phyloP scores from a whole-genome alignment of 192 early-diverging fungal genomes.

The Geranomyces michiganensis region DNA sequence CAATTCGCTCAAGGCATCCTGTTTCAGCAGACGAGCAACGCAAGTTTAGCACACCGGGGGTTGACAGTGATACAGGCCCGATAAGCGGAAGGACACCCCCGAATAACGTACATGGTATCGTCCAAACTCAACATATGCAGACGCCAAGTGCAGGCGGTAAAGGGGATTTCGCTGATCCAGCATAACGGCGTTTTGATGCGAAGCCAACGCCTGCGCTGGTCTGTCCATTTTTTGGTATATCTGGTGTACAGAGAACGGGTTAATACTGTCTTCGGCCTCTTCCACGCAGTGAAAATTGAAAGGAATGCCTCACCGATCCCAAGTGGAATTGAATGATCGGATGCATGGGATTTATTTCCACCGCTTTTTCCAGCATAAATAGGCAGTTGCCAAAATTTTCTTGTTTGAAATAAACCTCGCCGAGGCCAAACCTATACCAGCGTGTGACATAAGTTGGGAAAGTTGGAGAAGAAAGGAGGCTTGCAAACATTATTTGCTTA shows the following conservation, averaged over 20 bases:
- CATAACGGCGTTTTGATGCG: slow-evolving; percentile 65
- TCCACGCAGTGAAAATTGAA: no score
- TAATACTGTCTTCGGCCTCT: no score
- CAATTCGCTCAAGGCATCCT: slow-evolving; percentile 66
- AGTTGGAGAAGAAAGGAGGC: no score
- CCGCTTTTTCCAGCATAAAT: slow-evolving; percentile 71
- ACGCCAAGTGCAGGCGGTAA: slow-evolving; percentile 72
- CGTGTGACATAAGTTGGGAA: no score
- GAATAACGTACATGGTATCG: slow-evolving; percentile 46
- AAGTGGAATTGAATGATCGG: slow-evolving; percentile 71
- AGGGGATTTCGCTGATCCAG: slow-evolving; percentile 56
- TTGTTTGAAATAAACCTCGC: slow-evolving; percentile 67
- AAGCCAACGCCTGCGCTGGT: slow-evolving; percentile 55
- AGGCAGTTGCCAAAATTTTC: slow-evolving; percentile 76
- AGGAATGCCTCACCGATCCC: slow-evolving; percentile 73
- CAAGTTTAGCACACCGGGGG: no score
- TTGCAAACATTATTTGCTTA: no score
- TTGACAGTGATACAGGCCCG: no score
- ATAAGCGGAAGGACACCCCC: no score
- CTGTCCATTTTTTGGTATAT: slow-evolving; percentile 49
- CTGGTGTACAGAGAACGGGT: no score
- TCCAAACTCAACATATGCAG: slow-evolving; percentile 58
- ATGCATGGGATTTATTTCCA: slow-evolving; percentile 73
- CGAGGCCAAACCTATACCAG: slow-evolving; percentile 73
- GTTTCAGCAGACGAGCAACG: no score